Base-by-base conservation (phyloP, 1,284 basidiomycete species). In the Cryptococcus sp. region DNA sequence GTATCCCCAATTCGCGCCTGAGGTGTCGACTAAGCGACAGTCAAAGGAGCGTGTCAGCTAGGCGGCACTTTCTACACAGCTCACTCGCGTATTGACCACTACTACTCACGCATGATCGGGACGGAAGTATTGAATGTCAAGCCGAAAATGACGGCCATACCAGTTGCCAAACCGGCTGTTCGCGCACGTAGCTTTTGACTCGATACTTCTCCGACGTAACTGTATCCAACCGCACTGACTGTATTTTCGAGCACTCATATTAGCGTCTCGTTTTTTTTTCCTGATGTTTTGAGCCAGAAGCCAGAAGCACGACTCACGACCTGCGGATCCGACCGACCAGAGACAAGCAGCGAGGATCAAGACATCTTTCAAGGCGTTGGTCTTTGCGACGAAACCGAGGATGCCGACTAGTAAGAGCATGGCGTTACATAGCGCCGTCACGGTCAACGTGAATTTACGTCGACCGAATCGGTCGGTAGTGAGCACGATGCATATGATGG, bases 401-500 rank as follows among this genome's bases (percentile, higher is more conserved):
- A 61, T 57, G 29, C 64, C 64, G 40, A 66, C 51, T 26, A 64
- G 39, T 16, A 65, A 49, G 19, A 67, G 41, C 53, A 59, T 60
- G 39, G 54, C 29, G 38, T 53, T 59, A 50, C 59, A 58, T 16
- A 59, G 11, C 15, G 39, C 46, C 13, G 20, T 49, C 22, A 52
- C 45, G 47, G 51, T 54, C 22, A 64, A n/a, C 29, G 57, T 48
- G 22, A 61, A 50, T 38, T 56, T 61, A 23, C 66, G 64, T 40
- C 66, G 57, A 34, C 66, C 66, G 34, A 65, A 34, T 20, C 50
- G 37, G 50, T 68, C 66, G 16, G 62, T 60, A 1, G 63, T 60
- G n/a, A 63, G 20, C 50, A 52, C 62, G 34, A 64, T 50, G 16
- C 52, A n/a, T n/a, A 59, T 47, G 26, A 64, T 58, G 39, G 55